Conservation (phyloP, 139 green algal species). For the Chlorella sp. region DNA sequence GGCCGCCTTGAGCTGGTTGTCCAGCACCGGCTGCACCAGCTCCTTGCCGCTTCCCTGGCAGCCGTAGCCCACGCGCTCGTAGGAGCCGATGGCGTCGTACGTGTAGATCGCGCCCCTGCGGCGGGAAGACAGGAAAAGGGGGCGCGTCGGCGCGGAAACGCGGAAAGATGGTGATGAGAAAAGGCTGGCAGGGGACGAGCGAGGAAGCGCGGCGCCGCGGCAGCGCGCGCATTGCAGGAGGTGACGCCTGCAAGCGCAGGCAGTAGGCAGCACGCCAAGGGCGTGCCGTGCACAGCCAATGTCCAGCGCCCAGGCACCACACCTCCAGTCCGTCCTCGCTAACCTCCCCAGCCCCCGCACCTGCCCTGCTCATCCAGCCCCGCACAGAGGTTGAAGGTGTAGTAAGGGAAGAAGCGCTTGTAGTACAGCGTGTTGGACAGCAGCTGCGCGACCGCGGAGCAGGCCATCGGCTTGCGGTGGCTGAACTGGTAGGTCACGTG, state of each 20-base stretch:
- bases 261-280: no score
- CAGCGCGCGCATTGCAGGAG: no score
- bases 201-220: no score
- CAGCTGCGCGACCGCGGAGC: constrained; percentile 90
- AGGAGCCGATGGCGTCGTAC: constrained; percentile 97
- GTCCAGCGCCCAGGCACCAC: no score
- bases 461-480: constrained; percentile 87
- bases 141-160: neutral
- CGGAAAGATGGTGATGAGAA: neutral
- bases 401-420: constrained; percentile 99
- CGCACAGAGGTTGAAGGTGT: constrained; percentile 97
- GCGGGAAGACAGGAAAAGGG: no score
- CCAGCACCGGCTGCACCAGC: constrained; percentile 97
- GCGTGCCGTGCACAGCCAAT: no score
- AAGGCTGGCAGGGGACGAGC: no score
- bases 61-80: constrained; percentile 86
- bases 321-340: no score
- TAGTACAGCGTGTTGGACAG: constrained; percentile 97
- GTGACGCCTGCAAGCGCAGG: no score
- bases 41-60: constrained; percentile 93
- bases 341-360: no score
- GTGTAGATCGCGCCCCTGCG: constrained; percentile 96
- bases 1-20: constrained; percentile 97
- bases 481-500: constrained; percentile 86
- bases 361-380: constrained; percentile 92